A percentile compares a stretch with the other conserved stretches of the same genome.
phyloP scores from a whole-genome alignment of 208 protist species.

The Trypanosoma melophagium region DNA sequence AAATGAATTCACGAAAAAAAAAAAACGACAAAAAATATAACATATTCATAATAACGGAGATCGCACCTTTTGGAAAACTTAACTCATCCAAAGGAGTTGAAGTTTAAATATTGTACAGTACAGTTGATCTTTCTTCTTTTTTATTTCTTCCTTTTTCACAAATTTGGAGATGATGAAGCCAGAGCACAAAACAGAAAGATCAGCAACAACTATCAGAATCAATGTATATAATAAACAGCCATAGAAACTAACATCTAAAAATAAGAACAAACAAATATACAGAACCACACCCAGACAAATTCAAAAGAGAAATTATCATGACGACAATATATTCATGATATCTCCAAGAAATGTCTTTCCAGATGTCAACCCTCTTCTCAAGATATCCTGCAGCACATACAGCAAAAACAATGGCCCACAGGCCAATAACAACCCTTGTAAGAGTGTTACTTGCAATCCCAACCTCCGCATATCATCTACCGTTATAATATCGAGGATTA shows the following conservation, averaged over 20 bases:
- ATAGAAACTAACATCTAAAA: slow-evolving; percentile 9
- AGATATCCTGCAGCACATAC: slow-evolving; percentile 17
- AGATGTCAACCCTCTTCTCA: not conserved
- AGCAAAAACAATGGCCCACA: slow-evolving; percentile 22
- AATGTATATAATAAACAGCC: slow-evolving; percentile 15
- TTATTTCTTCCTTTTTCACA: not conserved
- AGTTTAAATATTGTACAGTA: no score
- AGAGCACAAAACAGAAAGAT: slow-evolving; percentile 2
- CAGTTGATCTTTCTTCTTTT: no score
- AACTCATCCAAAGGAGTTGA: no score
- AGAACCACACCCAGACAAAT: slow-evolving; percentile 1
- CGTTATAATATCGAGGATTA: slow-evolving; percentile 24
- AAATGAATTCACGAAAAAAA: no score
- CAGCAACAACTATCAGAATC: slow-evolving; percentile 18
- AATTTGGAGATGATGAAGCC: not conserved
- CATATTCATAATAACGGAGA: no score
- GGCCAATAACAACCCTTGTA: slow-evolving; percentile 25
- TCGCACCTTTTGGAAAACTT: no score
- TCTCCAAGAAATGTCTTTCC: slow-evolving; percentile 14
- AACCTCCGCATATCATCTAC: slow-evolving; percentile 13
- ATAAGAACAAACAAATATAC: slow-evolving; percentile 6
- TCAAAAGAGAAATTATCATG: slow-evolving; percentile 1
- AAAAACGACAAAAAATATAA: no score
- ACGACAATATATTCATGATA: not conserved
- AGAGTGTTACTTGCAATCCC: slow-evolving; percentile 14